Percentiles rank a stretch among this genome's conserved stretches.
phyloP scores from a whole-genome alignment of 352 stramenopile genomes.

The Phytophthora palmivora region DNA sequence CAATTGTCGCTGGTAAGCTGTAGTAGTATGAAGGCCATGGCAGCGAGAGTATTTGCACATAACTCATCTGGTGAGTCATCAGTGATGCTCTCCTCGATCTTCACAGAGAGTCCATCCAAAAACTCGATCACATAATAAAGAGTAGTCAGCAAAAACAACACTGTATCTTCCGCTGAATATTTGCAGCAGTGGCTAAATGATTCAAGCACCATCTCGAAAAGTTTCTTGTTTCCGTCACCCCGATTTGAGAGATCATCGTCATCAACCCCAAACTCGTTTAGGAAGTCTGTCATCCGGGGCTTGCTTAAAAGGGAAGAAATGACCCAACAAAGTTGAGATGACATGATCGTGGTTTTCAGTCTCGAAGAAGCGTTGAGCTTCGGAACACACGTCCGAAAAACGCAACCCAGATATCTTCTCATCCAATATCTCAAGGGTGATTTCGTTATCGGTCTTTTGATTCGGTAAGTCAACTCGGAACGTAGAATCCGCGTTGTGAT shows the following conservation, averaged over 20 bases:
- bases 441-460: constrained; percentile 42
- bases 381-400: constrained; percentile 63
- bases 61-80: constrained; percentile 38
- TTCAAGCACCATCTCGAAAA: constrained; percentile 53
- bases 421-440: constrained; percentile 49
- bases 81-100: constrained; percentile 15
- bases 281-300: constrained; percentile 56
- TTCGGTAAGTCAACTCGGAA: constrained; percentile 53
- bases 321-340: constrained; percentile 42
- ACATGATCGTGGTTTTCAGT: constrained; percentile 48
- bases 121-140: constrained; percentile 51
- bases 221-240: constrained; percentile 20
- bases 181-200: constrained; percentile 47
- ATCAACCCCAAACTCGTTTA: constrained; percentile 59
- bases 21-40: constrained; percentile 43
- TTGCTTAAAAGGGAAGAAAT: constrained; percentile 67
- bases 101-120: constrained; percentile 36
- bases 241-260: constrained; percentile 17
- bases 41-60: constrained; percentile 45
- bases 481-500: not conserved
- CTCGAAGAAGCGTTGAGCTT: constrained; percentile 52
- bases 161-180: constrained; percentile 37
- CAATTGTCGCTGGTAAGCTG: constrained; percentile 33
- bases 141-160: constrained; percentile 49
- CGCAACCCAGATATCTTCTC: constrained; percentile 60